Base-by-base conservation (phyloP, 768 basidiomycete species). In the Hypsizygus marmoreus region DNA sequence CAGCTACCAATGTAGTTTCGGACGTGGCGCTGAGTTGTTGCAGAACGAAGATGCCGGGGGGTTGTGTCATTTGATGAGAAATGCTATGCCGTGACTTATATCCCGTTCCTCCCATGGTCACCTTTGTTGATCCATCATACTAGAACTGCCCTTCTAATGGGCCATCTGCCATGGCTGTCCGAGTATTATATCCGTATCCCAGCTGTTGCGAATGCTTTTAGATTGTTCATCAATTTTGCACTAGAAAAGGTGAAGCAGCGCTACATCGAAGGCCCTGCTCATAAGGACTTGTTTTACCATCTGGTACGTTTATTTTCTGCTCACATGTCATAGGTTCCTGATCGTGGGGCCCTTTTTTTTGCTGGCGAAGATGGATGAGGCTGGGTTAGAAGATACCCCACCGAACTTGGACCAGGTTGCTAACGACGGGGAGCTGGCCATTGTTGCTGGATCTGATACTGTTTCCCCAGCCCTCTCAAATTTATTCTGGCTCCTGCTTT, bases 241-340 rank as follows among this genome's bases (percentile, higher is more conserved):
- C 69, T 81, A 41, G 67, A 74, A 51, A 69, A 83, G 32, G 84
- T 81, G 2, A 67, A 85, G 30, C 69, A 69, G 47, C 68, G 85
- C 19, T 82, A 81, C 54, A 76, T 81, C 63, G 76, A 79, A 25
- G 57, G 57, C 0, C 47, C 57, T 9, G 40, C 43, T 17, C 49
- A 47, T 5, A 51, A 54, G 22, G 57, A 60, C 38, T 28, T 60
- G 4, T 58, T 60, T 37, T 55, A 60, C 29, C 47, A 60, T 26
- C 28, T 60, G 45, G 59, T 58, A 30, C 16, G 48, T 46, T 34
- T 26, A 10, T 33, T 32, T 48, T 23, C 17, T 22, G 11, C 4
- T 45, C n/a, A n/a, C n/a, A n/a, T n/a, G n/a, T n/a, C n/a, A n/a
- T n/a, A n/a, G n/a, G n/a, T n/a, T n/a, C n/a, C n/a, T n/a, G n/a